phyloP scores from a whole-genome alignment of 225 moss, liverwort and hornwort species.

The Rhytidiadelphus loreus region DNA sequence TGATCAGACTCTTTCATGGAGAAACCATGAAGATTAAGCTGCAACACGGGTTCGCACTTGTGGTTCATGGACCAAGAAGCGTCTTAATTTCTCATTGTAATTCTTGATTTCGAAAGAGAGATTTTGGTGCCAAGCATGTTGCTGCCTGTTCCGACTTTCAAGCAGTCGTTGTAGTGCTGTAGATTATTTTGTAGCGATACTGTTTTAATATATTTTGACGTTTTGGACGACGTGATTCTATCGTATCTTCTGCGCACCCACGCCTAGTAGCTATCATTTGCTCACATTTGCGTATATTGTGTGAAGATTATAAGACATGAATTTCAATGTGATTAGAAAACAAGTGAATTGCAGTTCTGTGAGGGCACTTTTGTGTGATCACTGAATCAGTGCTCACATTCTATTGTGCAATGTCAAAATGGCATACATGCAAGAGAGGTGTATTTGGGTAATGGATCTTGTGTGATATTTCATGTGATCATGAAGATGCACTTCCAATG shows the following conservation, averaged over 20 bases:
- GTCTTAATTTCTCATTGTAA: neutral
- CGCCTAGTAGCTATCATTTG: neutral
- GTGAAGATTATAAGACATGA: neutral
- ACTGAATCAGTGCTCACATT: neutral
- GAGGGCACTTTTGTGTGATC: neutral
- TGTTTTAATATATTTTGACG: neutral
- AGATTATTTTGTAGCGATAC: slow-evolving; percentile 6
- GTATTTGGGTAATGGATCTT: neutral
- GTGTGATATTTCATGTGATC: too few relatives aligned
- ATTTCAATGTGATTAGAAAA: neutral
- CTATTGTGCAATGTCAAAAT: neutral
- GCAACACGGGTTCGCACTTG: neutral
- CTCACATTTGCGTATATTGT: neutral
- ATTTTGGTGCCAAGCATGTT: neutral
- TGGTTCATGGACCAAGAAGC: slow-evolving; percentile 1
- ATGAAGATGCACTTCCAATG: neutral
- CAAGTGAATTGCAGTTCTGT: too few relatives aligned
- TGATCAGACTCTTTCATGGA: neutral
- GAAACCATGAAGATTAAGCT: neutral
- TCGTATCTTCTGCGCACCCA: neutral
- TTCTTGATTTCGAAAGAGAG: neutral
- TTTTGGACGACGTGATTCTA: neutral
- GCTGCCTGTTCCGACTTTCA: neutral
- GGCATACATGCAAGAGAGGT: neutral
- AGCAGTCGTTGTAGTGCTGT: neutral